phyloP scores from a whole-genome alignment of 2,329 filamentous ascomycete species.

The Chalaropsis thielavioides region DNA sequence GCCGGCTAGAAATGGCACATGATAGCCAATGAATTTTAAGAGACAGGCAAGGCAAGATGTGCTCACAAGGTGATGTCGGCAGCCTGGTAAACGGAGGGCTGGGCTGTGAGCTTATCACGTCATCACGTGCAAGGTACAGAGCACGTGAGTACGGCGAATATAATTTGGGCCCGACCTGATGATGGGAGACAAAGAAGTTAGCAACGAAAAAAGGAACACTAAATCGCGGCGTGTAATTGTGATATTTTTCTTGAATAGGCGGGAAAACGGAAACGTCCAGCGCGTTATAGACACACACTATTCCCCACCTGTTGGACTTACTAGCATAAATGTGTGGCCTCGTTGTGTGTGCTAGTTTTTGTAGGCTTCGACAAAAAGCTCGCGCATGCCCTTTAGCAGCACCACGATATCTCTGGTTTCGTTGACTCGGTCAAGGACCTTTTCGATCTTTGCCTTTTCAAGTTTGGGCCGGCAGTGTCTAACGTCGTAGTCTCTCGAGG shows the following conservation, averaged over 20 bases:
- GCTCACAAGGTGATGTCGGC: background rate
- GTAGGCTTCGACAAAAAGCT: conserved; percentile 57
- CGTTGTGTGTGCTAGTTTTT: conserved; percentile 26
- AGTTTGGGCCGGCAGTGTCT: conserved; percentile 68
- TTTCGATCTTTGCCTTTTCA: conserved; percentile 62
- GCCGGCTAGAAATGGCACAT: background rate
- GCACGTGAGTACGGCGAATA: background rate
- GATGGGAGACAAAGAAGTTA: background rate
- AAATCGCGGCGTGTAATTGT: background rate
- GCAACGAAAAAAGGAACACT: background rate
- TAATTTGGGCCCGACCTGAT: background rate
- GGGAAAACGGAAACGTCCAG: too few relatives aligned
- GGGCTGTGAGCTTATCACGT: background rate
- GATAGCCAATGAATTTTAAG: background rate
- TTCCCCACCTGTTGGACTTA: background rate
- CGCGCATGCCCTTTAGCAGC: conserved; percentile 69
- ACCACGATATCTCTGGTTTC: conserved; percentile 59
- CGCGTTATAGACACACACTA: too few relatives aligned
- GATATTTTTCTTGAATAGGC: background rate
- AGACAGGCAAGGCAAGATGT: background rate
- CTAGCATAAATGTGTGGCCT: background rate
- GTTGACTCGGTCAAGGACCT: conserved; percentile 64
- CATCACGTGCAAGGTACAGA: background rate
- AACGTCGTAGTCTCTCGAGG: conserved; percentile 71
- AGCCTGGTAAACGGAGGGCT: background rate